Evolutionary conservation across 257 asterid species (phyloP).

Genomic region (Solanum ossicruentum): DNA sequence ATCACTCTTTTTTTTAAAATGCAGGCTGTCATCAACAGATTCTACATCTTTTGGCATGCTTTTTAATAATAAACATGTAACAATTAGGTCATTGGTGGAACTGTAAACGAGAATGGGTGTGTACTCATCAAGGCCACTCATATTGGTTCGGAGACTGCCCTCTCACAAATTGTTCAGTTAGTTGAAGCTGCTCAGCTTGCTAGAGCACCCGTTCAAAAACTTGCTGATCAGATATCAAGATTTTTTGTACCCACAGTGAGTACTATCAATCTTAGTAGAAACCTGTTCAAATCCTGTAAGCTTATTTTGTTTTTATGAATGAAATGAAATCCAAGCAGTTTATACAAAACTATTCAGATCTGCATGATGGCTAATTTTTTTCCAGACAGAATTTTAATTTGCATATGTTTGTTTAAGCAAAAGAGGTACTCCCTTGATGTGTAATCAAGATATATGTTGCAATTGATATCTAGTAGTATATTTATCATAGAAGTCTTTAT

Average conservation of each 20-base stretch:
- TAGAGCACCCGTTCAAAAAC: slow-evolving; percentile 95
- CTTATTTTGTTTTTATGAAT: background rate
- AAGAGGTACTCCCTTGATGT: background rate
- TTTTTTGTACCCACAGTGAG: slow-evolving; percentile 89
- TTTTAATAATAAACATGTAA: background rate
- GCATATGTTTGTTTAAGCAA: background rate
- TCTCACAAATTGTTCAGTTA: slow-evolving; percentile 90
- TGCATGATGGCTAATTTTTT: background rate
- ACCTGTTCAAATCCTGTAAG: background rate
- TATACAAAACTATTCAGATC: background rate
- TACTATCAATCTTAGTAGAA: background rate
- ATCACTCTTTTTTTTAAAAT: background rate
- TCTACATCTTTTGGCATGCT: background rate
- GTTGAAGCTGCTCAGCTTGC: slow-evolving; percentile 99
- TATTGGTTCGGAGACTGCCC: slow-evolving; percentile 94
- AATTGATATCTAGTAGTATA: background rate
- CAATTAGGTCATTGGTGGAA: slow-evolving; percentile 87
- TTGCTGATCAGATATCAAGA: slow-evolving; percentile 92
- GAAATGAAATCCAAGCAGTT: background rate
- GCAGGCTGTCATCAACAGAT: background rate
- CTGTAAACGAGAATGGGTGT: slow-evolving; percentile 89
- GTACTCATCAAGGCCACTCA: slow-evolving; percentile 80
- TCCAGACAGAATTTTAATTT: background rate
- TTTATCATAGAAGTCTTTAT: background rate
- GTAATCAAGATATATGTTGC: background rate